These are phyloP conservation scores for Pichia insulana DNA, from an alignment of 805 yeast species.

Conservation along the genomic window DNA sequence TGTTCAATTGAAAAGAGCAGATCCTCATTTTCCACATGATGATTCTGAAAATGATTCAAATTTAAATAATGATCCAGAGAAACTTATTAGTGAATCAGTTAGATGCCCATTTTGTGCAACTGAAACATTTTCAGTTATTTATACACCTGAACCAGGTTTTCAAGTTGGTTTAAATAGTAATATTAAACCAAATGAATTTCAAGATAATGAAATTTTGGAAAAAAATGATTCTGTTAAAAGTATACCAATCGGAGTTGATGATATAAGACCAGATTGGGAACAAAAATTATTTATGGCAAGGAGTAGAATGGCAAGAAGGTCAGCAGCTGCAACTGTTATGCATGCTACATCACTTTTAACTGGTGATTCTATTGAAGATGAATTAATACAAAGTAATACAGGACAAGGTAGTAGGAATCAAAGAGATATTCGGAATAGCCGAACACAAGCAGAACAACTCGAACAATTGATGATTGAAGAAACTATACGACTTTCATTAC, in stretches of 20 bases:
- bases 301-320: constrained; percentile 67
- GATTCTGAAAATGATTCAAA: constrained; percentile 25
- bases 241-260: constrained; percentile 59
- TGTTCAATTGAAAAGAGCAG: constrained; percentile 85
- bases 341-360: constrained; percentile 78
- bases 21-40: constrained; percentile 91
- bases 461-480: constrained; percentile 80
- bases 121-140: constrained; percentile 76
- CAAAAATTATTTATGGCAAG: constrained; percentile 62
- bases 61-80: constrained; percentile 39
- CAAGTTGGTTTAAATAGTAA: constrained; percentile 50
- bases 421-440: background rate
- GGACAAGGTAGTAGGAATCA: constrained; percentile 49
- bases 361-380: constrained; percentile 10
- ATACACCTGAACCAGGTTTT: constrained; percentile 50
- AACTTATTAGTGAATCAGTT: constrained; percentile 78
- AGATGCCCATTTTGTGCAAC: constrained; percentile 91
- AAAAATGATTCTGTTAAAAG: too few species aligned
- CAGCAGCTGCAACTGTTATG: constrained; percentile 91
- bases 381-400: constrained; percentile 30
- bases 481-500: constrained; percentile 65
- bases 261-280: constrained; percentile 91
- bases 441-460: constrained; percentile 31
- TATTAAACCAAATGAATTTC: constrained; percentile 36
- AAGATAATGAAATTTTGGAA: too few species aligned